Evolutionary conservation across 192 early-diverging fungal genomes (phyloP), one percentile per base, ranked within the genome.

Genomic region (Coemansia sp.): DNA sequence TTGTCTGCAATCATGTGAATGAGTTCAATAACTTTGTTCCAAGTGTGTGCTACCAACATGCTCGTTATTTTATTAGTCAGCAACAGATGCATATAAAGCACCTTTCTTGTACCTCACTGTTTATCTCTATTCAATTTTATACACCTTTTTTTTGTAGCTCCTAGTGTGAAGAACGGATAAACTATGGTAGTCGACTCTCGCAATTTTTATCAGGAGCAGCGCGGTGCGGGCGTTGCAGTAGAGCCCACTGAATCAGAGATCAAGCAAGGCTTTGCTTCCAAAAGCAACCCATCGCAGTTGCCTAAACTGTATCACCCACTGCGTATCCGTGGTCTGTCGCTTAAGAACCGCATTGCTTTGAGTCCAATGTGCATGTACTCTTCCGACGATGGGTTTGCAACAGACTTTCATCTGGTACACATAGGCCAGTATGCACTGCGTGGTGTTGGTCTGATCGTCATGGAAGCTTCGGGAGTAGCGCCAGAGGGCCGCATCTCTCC

Each of bases 291-390:
- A 21, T 68, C 64, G 2, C 71, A 63, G 3, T 51, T 74, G 22
- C 82, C 78, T 56, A 75, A 76, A 50, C 79, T 94, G 7, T 94
- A 90, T 73, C 73, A 84, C 58, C 91, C 94, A 0, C 71, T 94
- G 30, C 86, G 70, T 0, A 73, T 93, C 63, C 87, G 91, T 57
- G 71, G 74, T 3, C 57, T 90, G 31, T 89, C 84, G 14, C 80
- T 93, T 61, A 89, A 90, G 53, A 96, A 95, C 80, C 86, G 92
- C 21, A 71, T 91, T 22, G 80, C 76, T 5, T 87, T 93, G 39
- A 85, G 90, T 21, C 94, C 94, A 54, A 95, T 94, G 93, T 93
- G 92, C 81, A 87, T 84, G 85, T 92, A 91, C 75, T 87, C 87
- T 19, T 70, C 84, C 5, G 61, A 84, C 10, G 87, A 92, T 68